These are phyloP conservation scores for Cutaneotrichosporon sp. DNA, from an alignment of 1,284 basidiomycete genomes.

Conservation along the genomic window DNA sequence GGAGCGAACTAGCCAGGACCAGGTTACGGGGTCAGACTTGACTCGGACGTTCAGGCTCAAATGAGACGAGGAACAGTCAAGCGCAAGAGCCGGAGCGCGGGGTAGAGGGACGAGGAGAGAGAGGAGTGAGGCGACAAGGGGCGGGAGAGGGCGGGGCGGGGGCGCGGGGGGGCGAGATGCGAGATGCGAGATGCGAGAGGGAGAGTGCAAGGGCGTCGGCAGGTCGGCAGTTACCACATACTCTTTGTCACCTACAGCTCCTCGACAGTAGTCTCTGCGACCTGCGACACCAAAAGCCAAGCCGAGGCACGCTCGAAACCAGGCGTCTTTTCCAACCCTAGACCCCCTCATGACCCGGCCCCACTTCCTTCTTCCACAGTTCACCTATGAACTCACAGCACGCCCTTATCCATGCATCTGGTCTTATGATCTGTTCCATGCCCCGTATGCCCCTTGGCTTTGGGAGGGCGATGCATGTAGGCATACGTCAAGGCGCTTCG, in stretches of 20 bases:
- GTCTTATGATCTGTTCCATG: too few species aligned
- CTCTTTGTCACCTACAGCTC: background rate
- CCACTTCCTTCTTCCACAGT: too few species aligned
- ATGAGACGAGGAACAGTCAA: too few species aligned
- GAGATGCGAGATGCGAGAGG: background rate
- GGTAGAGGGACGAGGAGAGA: background rate
- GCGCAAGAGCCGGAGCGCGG: background rate
- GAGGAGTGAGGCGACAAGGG: background rate
- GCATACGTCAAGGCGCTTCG: too few species aligned
- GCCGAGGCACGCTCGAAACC: background rate
- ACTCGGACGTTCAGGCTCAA: too few species aligned
- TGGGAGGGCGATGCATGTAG: background rate
- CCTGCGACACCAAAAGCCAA: too few species aligned
- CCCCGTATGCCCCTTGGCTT: too few species aligned
- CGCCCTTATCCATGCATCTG: background rate
- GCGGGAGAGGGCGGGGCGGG: background rate
- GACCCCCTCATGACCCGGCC: background rate
- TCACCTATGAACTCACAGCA: too few species aligned
- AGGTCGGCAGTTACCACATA: background rate
- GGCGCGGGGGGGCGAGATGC: background rate
- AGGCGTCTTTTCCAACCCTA: too few species aligned
- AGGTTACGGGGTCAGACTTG: too few species aligned
- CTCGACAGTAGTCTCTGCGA: background rate
- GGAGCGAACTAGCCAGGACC: too few species aligned
- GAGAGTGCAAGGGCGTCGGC: background rate